phyloP scores from a whole-genome alignment of 768 basidiomycete species.

The Cantharellus anzutake region DNA sequence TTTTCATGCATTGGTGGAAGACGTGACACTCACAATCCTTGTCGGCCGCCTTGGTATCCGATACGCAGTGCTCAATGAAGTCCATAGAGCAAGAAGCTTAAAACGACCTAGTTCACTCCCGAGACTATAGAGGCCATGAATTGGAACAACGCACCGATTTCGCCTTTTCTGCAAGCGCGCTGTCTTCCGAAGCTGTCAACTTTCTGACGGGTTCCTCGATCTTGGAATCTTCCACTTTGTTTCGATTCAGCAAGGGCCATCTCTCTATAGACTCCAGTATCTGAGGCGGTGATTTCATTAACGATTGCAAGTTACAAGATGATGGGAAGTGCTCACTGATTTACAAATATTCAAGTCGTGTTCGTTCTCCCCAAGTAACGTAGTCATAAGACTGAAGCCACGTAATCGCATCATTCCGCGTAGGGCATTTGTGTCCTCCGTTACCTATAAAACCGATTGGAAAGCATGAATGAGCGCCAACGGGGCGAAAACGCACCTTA shows the following conservation, averaged over 20 bases:
- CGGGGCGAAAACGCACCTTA: background rate
- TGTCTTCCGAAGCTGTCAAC: constrained; percentile 16
- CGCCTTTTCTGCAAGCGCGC: no score
- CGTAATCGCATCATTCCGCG: constrained; percentile 81
- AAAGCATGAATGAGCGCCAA: background rate
- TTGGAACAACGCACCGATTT: background rate
- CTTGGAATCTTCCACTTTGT: constrained; percentile 78
- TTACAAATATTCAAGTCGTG: background rate
- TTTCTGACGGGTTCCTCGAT: constrained; percentile 44
- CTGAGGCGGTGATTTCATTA: constrained; percentile 10
- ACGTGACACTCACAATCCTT: constrained; percentile 15
- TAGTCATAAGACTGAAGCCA: constrained; percentile 35
- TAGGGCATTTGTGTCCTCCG: constrained; percentile 58
- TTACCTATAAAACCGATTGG: constrained; percentile 35
- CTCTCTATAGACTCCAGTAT: constrained; percentile 18
- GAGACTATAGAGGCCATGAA: background rate
- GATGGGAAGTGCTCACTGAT: background rate
- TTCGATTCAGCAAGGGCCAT: constrained; percentile 73
- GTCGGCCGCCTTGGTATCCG: constrained; percentile 59
- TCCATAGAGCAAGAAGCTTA: constrained; percentile 70
- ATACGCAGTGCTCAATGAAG: constrained; percentile 51
- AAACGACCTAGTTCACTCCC: background rate
- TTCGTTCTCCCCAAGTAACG: background rate
- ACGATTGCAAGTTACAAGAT: background rate
- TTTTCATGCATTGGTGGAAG: background rate